Evolutionary conservation across 2,329 filamentous ascomycete species (phyloP).

Genomic region (Sporothrix euskadiensis): DNA sequence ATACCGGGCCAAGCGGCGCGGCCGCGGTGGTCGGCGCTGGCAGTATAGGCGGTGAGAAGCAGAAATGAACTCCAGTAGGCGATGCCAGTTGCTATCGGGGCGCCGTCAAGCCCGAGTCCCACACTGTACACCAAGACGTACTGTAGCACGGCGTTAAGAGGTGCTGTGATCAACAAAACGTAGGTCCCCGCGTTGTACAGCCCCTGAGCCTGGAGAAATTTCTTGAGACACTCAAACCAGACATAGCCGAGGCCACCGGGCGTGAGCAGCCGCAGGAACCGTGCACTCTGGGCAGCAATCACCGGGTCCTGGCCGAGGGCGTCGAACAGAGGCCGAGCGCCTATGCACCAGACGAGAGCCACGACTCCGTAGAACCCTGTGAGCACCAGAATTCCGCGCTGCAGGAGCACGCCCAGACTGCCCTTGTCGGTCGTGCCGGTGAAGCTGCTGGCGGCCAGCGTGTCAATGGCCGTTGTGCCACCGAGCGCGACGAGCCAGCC

Average conservation of each 20-base stretch:
- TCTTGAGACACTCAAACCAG: constrained; percentile 84
- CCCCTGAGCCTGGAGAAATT: constrained; percentile 86
- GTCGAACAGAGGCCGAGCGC: constrained; percentile 73
- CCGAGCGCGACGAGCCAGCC: constrained; percentile 85
- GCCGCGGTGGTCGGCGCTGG: constrained; percentile 61
- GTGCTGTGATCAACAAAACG: constrained; percentile 78
- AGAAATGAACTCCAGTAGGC: constrained; percentile 84
- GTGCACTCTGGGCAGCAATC: constrained; percentile 71
- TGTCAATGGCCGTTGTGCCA: constrained; percentile 83
- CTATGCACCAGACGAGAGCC: constrained; percentile 65
- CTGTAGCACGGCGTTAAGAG: constrained; percentile 77
- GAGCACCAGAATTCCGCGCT: constrained; percentile 73
- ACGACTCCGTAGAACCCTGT: constrained; percentile 71
- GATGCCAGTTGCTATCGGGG: constrained; percentile 78
- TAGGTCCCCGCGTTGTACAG: constrained; percentile 83
- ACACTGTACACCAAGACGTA: constrained; percentile 75
- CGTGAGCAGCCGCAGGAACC: constrained; percentile 71
- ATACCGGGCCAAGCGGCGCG: constrained; percentile 78
- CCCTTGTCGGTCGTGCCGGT: constrained; percentile 79
- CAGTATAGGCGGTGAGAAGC: constrained; percentile 71
- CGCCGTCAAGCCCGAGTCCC: constrained; percentile 71
- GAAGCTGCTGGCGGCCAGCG: constrained; percentile 77
- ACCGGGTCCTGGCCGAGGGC: constrained; percentile 75
- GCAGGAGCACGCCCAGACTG: constrained; percentile 76
- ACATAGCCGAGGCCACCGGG: constrained; percentile 84